These are phyloP conservation scores for Trypanosoma scelopori DNA, from an alignment of 208 protist species.

Conservation along the genomic window DNA sequence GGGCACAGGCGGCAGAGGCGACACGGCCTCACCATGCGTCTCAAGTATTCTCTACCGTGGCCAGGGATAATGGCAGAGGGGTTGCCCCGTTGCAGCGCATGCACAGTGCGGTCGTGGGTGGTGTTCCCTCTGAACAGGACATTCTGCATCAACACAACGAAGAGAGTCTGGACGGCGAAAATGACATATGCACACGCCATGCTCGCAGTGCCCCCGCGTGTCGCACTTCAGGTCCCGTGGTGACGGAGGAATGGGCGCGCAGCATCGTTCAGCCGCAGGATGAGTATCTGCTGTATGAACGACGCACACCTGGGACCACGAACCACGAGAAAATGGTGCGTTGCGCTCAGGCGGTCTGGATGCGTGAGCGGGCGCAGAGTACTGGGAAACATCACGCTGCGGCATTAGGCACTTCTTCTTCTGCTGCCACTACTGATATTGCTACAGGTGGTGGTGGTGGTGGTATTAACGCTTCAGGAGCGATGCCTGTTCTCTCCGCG, in stretches of 20 bases:
- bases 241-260: constrained; percentile 78
- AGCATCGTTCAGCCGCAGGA: constrained; percentile 74
- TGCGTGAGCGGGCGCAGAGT: constrained; percentile 12
- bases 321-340: constrained; percentile 19
- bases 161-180: not conserved
- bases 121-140: too few species aligned
- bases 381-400: not conserved
- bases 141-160: too few species aligned
- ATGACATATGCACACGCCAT: not conserved
- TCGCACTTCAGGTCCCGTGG: constrained; percentile 36
- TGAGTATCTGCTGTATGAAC: constrained; percentile 67
- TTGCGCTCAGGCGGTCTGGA: constrained; percentile 6
- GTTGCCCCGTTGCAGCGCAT: too few species aligned
- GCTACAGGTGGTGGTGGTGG: not conserved
- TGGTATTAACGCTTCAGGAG: not conserved
- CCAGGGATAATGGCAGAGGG: too few species aligned
- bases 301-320: constrained; percentile 7
- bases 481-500: constrained; percentile 1
- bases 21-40: too few species aligned
- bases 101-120: too few species aligned
- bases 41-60: too few species aligned
- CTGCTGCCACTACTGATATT: not conserved
- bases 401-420: not conserved
- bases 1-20: too few species aligned
- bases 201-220: not conserved